Evolutionary conservation across 345 rosid genomes (phyloP).

Genomic region (Eucalyptus decipiens): DNA sequence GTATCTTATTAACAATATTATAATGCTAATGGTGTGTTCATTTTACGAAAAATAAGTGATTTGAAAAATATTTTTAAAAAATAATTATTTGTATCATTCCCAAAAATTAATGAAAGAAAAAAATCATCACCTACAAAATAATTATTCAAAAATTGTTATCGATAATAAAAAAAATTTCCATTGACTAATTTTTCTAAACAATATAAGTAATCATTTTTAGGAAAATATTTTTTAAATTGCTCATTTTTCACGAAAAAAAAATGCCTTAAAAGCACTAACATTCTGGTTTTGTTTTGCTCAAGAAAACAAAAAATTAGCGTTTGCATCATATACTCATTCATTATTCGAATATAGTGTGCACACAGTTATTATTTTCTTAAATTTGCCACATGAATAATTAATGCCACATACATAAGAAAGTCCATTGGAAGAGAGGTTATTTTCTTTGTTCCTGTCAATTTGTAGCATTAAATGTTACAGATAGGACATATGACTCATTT

Average conservation of each 20-base stretch:
- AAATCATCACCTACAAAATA: too few species aligned
- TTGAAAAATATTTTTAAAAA: too few species aligned
- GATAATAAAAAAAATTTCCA: too few species aligned
- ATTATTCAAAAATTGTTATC: too few species aligned
- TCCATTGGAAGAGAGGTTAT: neutral
- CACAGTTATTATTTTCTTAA: neutral
- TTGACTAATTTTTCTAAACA: too few species aligned
- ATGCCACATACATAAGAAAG: neutral
- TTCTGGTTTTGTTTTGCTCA: neutral
- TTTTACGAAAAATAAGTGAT: too few species aligned
- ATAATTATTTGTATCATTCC: too few species aligned
- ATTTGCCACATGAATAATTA: neutral
- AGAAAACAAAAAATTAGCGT: neutral
- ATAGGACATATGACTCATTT: neutral
- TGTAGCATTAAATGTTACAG: neutral
- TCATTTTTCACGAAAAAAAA: rapidly evolving
- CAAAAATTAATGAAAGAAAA: too few species aligned
- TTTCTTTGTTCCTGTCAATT: neutral
- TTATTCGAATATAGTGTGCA: neutral
- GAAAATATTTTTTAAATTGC: too few species aligned
- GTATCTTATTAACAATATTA: neutral
- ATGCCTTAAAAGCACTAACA: neutral
- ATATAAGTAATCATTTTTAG: too few species aligned
- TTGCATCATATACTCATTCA: neutral
- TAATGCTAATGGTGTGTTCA: neutral